A percentile compares a stretch with the other conserved stretches of the same genome.
These are phyloP conservation scores for Tylopilus balloui DNA, from an alignment of 768 basidiomycete genomes.

Conservation along the genomic window DNA sequence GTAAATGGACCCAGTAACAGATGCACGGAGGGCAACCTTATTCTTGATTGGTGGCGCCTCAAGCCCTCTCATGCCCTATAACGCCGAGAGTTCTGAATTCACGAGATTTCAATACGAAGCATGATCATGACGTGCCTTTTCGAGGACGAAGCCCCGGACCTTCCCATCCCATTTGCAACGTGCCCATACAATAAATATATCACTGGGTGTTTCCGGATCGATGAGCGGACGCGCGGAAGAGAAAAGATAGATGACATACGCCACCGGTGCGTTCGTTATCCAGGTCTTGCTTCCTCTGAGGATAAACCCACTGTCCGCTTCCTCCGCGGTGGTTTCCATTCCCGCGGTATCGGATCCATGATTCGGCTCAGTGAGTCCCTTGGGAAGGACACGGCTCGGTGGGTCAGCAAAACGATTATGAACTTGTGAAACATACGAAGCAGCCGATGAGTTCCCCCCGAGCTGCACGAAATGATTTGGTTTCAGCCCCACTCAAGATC, in stretches of 20 bases:
- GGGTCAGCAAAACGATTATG: background rate
- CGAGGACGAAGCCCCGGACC: constrained; percentile 84
- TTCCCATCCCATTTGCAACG: constrained; percentile 91
- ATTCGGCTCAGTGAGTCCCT: constrained; percentile 96
- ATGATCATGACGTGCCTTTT: constrained; percentile 60
- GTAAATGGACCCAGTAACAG: constrained; percentile 82
- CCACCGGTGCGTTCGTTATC: constrained; percentile 92
- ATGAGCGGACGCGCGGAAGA: constrained; percentile 7
- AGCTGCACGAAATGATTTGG: constrained; percentile 41
- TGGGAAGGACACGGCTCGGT: constrained; percentile 1
- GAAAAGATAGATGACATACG: constrained; percentile 44
- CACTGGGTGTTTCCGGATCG: constrained; percentile 40
- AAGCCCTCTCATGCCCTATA: constrained; percentile 77
- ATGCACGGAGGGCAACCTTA: constrained; percentile 86
- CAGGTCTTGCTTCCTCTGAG: constrained; percentile 94
- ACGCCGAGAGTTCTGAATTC: background rate
- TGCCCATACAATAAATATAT: constrained; percentile 92
- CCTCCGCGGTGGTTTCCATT: constrained; percentile 93
- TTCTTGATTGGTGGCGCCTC: constrained; percentile 86
- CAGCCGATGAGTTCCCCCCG: constrained; percentile 86
- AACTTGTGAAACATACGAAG: constrained; percentile 58
- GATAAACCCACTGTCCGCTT: constrained; percentile 79
- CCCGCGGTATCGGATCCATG: constrained; percentile 96
- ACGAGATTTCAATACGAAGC: background rate
- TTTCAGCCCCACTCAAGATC: constrained; percentile 4